Evolutionary conservation across 176 grass and related monocot species (phyloP), one percentile per base, ranked within the genome.

Genomic region (Oryza punctata): DNA sequence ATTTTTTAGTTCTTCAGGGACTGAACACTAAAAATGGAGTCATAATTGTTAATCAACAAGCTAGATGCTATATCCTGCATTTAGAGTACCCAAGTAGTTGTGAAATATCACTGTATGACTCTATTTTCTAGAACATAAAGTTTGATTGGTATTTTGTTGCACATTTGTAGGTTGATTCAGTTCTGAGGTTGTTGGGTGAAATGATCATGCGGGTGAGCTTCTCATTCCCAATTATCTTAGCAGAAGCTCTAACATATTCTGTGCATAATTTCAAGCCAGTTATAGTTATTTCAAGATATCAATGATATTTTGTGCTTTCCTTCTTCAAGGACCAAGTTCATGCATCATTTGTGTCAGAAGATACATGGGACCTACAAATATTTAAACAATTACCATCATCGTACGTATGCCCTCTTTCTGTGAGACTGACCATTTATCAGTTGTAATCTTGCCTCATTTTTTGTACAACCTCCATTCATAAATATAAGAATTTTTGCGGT

Each of bases 341-440:
- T 94, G 73, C 77, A 64, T 75, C 86, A 86, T 67, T 93, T 73
- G 76, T 98, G 38, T 88, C 92, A 49, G 92, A 88, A 90, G 95
- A 98, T 88, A 79, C 88, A 46, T 98, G 95, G 95, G 89, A 94
- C 35, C 76, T 98, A 76, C 91, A 91, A 85, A 94, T 85, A 70
- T 98, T 98, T 91, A 98, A 94, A 78, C 75, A 88, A 75, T 86
- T 86, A 30, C 88, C 90, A 87, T 93, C 92, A 60, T 32, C 74
- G 92, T 89, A 89, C 70, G 92, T 89, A 89, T 71, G 87, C 85
- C 81, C 81, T 82, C 69, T 47, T 84, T 87, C 61, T 70, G 50
- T 21, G 50, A 54, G 50, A 54, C 50, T 29, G 44, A 79, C 33
- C 45, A 12, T 64, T 1, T 12, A 14, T 40, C 46, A 63, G 14